A percentile compares a stretch with the other conserved stretches of the same genome.
Evolutionary conservation across 129 eudicot species (phyloP).

Genomic region (Centaurea solstitialis): DNA sequence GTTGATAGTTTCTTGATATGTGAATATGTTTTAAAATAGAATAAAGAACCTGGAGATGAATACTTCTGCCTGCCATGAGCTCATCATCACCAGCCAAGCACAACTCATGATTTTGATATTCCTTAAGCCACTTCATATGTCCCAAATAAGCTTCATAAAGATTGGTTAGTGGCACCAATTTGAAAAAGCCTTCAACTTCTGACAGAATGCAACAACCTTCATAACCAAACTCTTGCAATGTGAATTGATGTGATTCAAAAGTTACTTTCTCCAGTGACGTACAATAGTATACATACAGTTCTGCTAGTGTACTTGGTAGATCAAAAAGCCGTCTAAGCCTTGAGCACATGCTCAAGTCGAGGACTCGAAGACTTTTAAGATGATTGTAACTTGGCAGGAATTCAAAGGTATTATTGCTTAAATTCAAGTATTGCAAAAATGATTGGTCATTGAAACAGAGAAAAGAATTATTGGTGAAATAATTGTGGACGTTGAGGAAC

Average conservation of each 20-base stretch:
- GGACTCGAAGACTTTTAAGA: no score
- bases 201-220: not conserved
- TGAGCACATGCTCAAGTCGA: not conserved
- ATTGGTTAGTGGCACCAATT: not conserved
- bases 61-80: not conserved
- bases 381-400: no score
- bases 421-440: not conserved
- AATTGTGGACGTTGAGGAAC: not conserved
- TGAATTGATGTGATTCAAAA: not conserved
- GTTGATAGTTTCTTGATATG: no score
- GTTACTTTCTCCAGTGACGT: not conserved
- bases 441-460: not conserved
- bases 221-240: not conserved
- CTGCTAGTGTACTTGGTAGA: conserved; percentile 1
- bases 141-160: not conserved
- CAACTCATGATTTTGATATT: no score
- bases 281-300: not conserved
- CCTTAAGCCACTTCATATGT: not conserved
- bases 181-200: not conserved
- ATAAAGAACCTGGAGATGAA: not conserved
- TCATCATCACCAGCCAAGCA: no score
- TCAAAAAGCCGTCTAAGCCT: not conserved
- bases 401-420: no score
- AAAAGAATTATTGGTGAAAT: no score
- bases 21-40: not conserved